Percentiles rank a stretch among this genome's conserved stretches.
Conservation (phyloP, 768 basidiomycete genomes). For the Chlorophyllum brunneum region DNA sequence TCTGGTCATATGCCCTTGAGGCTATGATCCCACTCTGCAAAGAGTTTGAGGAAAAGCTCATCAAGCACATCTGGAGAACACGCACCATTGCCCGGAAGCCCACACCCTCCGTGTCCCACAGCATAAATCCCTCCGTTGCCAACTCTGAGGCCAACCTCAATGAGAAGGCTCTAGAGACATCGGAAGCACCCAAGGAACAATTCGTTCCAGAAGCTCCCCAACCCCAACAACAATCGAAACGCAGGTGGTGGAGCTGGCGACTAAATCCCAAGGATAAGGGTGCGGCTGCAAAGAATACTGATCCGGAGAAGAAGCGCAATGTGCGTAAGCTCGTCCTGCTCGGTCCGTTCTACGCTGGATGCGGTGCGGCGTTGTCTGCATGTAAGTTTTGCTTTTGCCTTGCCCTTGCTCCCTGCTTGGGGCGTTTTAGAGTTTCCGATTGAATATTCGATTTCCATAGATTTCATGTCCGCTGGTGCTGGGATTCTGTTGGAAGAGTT, state of each 20-base stretch:
- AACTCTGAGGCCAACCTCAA: conserved; percentile 29
- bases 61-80: conserved; percentile 75
- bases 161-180: conserved; percentile 25
- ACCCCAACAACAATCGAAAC: conserved; percentile 19
- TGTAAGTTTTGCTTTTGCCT: conserved; percentile 38
- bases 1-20: conserved; percentile 76
- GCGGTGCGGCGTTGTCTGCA: conserved; percentile 57
- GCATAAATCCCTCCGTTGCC: conserved; percentile 15
- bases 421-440: conserved; percentile 1
- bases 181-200: conserved; percentile 17
- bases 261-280: conserved; percentile 30
- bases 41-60: conserved; percentile 76
- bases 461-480: conserved; percentile 60
- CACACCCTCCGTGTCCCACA: conserved; percentile 14
- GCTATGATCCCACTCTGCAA: conserved; percentile 63
- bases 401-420: conserved; percentile 1
- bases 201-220: conserved; percentile 19
- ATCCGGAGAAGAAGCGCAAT: conserved; percentile 38
- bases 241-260: conserved; percentile 44
- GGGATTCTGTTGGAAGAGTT: conserved; percentile 63
- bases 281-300: conserved; percentile 16
- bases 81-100: conserved; percentile 26
- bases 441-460: conserved; percentile 22
- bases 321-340: conserved; percentile 49
- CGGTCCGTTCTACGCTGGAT: conserved; percentile 69